Percentiles rank a stretch among this genome's conserved stretches.
phyloP scores from a whole-genome alignment of 345 rosid species.

The Aquilaria yunnanensis region DNA sequence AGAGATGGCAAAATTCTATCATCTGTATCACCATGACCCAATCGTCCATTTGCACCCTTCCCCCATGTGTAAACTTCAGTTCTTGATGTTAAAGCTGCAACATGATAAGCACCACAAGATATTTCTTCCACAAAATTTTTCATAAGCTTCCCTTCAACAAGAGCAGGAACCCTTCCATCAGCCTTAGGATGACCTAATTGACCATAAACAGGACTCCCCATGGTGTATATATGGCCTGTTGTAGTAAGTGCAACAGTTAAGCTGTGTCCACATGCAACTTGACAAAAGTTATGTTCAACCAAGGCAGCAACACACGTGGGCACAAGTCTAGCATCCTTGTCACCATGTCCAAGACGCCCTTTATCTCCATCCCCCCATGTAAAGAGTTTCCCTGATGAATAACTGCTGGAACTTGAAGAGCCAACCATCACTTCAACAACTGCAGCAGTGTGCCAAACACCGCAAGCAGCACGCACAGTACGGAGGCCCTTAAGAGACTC shows the following conservation, averaged over 20 bases:
- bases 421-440: constrained; percentile 81
- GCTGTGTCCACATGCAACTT: constrained; percentile 72
- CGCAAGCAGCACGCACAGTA: constrained; percentile 73
- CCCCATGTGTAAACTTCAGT: constrained; percentile 89
- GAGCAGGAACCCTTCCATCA: constrained; percentile 57
- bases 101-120: constrained; percentile 75
- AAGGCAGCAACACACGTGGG: constrained; percentile 80
- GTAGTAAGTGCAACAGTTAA: constrained; percentile 63
- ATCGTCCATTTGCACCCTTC: constrained; percentile 70
- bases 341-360: constrained; percentile 79
- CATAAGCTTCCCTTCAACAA: constrained; percentile 58
- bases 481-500: constrained; percentile 80
- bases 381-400: constrained; percentile 70
- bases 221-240: constrained; percentile 62
- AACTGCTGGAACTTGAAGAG: constrained; percentile 64
- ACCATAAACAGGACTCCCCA: constrained; percentile 81
- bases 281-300: constrained; percentile 72
- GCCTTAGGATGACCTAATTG: constrained; percentile 64
- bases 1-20: constrained; percentile 55
- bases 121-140: constrained; percentile 70
- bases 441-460: constrained; percentile 88
- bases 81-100: constrained; percentile 67
- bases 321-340: constrained; percentile 58
- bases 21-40: constrained; percentile 68
- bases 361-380: constrained; percentile 91